Conservation (phyloP, 1,139 yeast species). For the Kodamaea fungicola region DNA sequence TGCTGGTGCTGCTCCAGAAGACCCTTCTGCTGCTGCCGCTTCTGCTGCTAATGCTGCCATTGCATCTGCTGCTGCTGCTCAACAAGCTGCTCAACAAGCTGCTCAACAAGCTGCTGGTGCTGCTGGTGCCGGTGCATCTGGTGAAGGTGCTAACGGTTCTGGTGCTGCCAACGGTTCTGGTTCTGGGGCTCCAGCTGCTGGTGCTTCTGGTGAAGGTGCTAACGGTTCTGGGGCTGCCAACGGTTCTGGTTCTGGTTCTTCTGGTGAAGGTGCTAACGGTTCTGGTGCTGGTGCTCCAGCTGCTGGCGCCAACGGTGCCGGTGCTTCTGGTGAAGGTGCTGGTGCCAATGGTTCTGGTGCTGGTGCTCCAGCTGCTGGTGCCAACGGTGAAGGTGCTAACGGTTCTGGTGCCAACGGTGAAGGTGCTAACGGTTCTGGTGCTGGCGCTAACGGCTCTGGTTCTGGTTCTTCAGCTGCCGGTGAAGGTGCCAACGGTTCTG, state of each 20-base stretch:
- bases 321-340: conserved; percentile 3
- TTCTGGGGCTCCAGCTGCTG: conserved; percentile 1
- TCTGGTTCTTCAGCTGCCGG: conserved; percentile 2
- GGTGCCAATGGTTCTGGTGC: conserved; percentile 2
- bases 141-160: conserved; percentile 1
- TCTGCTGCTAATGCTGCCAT: conserved; percentile 6
- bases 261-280: conserved; percentile 3
- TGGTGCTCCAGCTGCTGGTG: conserved; percentile 1
- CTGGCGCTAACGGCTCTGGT: neutral
- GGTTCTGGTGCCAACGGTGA: conserved; percentile 1
- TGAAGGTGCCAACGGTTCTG: neutral
- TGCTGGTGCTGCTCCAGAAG: conserved; percentile 3
- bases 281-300: conserved; percentile 2
- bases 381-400: neutral
- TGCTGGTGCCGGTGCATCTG: conserved; percentile 2
- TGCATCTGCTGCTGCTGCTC: conserved; percentile 3
- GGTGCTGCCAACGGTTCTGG: conserved; percentile 2
- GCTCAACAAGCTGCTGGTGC: neutral
- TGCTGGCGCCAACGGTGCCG: conserved; percentile 2
- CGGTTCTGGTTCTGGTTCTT: conserved; percentile 2
- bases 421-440: conserved; percentile 2
- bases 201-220: conserved; percentile 3
- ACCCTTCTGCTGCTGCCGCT: conserved; percentile 4
- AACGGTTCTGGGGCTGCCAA: neutral
- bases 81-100: conserved; percentile 2